Conservation (phyloP, 2,329 filamentous ascomycete species). For the Arachnopeziza araneosa region DNA sequence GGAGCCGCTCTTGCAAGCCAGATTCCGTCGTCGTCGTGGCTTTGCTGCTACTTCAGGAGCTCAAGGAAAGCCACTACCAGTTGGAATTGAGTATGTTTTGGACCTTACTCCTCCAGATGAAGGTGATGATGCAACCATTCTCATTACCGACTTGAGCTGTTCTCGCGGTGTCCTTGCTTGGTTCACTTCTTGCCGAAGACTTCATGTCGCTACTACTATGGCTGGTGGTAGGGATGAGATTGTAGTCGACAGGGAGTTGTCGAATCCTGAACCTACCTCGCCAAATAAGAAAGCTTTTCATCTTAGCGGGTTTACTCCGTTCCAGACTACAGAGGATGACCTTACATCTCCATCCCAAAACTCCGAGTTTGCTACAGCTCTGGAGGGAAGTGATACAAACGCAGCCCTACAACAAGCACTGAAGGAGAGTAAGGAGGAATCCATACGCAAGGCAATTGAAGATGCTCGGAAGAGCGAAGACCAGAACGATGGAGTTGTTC, state of each 20-base stretch:
- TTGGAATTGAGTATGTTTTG: conserved; percentile 51
- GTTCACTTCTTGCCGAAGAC: conserved; percentile 34
- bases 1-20: conserved; percentile 37
- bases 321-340: background rate
- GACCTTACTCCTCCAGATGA: conserved; percentile 58
- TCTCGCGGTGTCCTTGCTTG: conserved; percentile 50
- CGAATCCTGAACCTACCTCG: background rate
- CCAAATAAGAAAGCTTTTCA: background rate
- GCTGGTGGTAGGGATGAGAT: conserved; percentile 45
- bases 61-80: conserved; percentile 22
- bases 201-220: conserved; percentile 23
- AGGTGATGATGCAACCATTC: conserved; percentile 56
- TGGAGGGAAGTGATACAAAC: background rate
- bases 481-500: conserved; percentile 10
- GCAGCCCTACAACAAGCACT: background rate
- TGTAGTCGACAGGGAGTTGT: background rate
- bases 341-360: background rate
- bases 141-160: conserved; percentile 53
- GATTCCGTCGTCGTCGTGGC: conserved; percentile 33
- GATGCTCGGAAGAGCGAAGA: background rate
- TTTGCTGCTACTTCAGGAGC: conserved; percentile 7
- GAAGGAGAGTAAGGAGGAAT: background rate
- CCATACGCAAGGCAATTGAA: background rate
- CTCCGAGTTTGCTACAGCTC: background rate
- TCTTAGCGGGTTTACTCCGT: background rate